Base-by-base conservation (phyloP, 2,329 filamentous ascomycete species). In the Graphiopsis chlorocephala region DNA sequence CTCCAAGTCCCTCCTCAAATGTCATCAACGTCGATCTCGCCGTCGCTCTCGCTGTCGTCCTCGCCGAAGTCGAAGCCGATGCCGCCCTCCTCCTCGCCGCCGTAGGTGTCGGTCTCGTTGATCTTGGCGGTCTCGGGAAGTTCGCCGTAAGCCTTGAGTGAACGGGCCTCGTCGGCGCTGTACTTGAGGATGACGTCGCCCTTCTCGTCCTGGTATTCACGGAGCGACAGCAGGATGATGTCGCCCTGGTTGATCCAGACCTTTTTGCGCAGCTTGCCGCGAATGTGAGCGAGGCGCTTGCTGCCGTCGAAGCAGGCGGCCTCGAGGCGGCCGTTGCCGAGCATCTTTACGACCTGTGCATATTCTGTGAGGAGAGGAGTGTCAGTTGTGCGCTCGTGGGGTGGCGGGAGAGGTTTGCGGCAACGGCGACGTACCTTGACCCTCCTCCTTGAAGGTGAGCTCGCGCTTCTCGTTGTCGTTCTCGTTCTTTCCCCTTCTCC, bases 161-260 rank as follows among this genome's bases (percentile, higher is more conserved):
- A 91, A 77, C 95, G 90, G 74, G 95, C 95, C 84, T 98, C 95
- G 77, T 99, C 95, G 63, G 92, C 90, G 65, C 88, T 91, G 87
- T 97, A 97, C 85, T 97, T 98, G 78, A 96, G 88, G 77, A 95
- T 94, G 58, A 96, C 91, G 76, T 95, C 92, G 72, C 91, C 92
- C 83, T 96, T 96, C 82, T 94, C 90, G 81, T 95, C 92, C 79
- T 96, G 92, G 83, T 96, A 96, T 80, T 96, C 93, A 73, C 92
- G 91, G 67, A 96, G 89, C 38, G 90, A 93, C 67, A 94, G 84
- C 53, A 94, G 87, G 78, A 94, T 93, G 78, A 97, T 97, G 79
- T 97, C 92, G 77, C 93, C 93, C 83, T 97, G 93, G 86, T 97
- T 97, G 86, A 97, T 97, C 93, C 93, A 97, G 80, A 98, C 95